Base-by-base conservation (phyloP, 192 early-diverging fungal species). In the Backusella luteola region DNA sequence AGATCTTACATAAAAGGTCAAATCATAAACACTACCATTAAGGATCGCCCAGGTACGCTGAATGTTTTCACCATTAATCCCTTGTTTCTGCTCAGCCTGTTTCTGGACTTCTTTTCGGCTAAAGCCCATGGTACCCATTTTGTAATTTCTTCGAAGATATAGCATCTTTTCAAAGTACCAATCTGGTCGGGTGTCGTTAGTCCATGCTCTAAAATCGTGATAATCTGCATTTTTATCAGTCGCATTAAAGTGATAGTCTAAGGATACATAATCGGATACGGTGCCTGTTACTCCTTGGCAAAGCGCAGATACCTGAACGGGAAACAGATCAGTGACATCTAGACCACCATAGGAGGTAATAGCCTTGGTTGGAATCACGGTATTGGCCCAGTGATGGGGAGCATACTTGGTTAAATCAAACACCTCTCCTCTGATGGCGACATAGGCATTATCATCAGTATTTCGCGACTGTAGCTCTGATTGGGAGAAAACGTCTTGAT, bases 351-450 rank as follows among this genome's bases (percentile, higher is more conserved):
- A 94, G 1, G 66, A 23, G 0, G 44, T 89, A 78, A 89, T 89
- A 73, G 79, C 83, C 78, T 75, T 90, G 68, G 77, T 74, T 76
- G 91, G 91, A 63, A 69, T 69, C 36, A 89, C 85, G 14, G 85
- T 79, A 67, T 38, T 81, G 42, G 87, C 75, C 46, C 82, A 85
- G 74, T 89, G 88, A 32, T 85, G 82, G 66, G 84, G 81, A 42
- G 85, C 87, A 74, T 93, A 89, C 67, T 88, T 83, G 34, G 88
- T 90, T 74, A 96, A 78, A 72, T 93, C 89, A 85, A 94, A 96
- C 38, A 96, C 89, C 76, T 93, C 90, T 49, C 94, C 94, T 44
- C 95, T 91, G 73, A 96, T 86, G 23, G 91, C 75, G 9, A 90
- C 86, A 59, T 86, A 91, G 2, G 92, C 90, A 68, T 90, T 87